Conservation (phyloP, 1,284 basidiomycete species). For the Fistulinella cinereoalba region DNA sequence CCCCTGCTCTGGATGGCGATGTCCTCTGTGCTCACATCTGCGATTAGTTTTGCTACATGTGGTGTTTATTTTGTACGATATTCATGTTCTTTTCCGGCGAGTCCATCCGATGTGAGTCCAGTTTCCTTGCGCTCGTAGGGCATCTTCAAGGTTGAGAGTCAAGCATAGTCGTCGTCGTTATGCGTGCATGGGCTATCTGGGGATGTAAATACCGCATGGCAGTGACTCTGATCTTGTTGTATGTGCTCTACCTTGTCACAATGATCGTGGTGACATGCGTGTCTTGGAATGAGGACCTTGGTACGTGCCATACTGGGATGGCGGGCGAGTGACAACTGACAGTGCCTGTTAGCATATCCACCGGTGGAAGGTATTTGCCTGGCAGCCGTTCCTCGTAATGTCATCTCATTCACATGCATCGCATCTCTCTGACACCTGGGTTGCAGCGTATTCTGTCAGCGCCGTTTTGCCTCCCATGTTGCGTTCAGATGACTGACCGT, state of each 20-base stretch:
- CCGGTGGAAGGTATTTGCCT: conserved; percentile 4
- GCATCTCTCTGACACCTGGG: background rate
- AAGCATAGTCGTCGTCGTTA: conserved; percentile 13
- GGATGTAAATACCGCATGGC: conserved; percentile 6
- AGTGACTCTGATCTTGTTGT: conserved; percentile 2
- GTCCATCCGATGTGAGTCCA: conserved; percentile 12
- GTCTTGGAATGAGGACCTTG: conserved; percentile 1
- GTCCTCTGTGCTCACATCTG: background rate
- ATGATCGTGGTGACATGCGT: conserved; percentile 3
- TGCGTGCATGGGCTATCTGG: conserved; percentile 16
- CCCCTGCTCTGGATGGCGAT: background rate
- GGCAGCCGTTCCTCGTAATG: conserved; percentile 4
- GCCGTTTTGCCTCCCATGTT: background rate
- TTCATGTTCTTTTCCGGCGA: conserved; percentile 9
- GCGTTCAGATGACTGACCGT: background rate
- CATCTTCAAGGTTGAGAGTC: background rate
- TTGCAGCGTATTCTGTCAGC: conserved; percentile 5
- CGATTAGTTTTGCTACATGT: conserved; percentile 9
- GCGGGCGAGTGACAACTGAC: too few relatives aligned
- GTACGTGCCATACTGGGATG: background rate
- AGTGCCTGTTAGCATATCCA: background rate
- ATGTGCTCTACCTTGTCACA: conserved; percentile 3
- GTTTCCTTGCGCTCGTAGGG: background rate
- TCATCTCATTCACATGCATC: background rate
- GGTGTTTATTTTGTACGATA: conserved; percentile 3